Base-by-base conservation (phyloP, 2,329 filamentous ascomycete species). In the Onygenales sp. region DNA sequence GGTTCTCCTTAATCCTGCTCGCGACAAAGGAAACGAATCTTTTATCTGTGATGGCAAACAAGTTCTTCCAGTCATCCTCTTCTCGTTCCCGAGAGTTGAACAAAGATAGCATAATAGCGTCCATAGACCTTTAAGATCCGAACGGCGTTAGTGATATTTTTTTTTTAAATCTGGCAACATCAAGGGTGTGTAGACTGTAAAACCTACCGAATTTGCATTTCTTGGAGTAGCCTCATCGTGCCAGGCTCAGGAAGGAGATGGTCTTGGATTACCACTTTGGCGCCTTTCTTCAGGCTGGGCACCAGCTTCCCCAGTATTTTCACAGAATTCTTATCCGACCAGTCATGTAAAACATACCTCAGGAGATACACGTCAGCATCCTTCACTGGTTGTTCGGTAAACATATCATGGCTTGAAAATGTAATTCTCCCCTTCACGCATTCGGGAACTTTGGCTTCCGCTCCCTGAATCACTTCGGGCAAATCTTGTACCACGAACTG, bases 71-170 rank as follows among this genome's bases (percentile, higher is more conserved):
- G 56, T 78, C 76, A 5, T 63, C 61, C 55, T 75, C 72, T 2
- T 68, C 68, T 7, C 78, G 69, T 64, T 81, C 78, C 59, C 77
- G 72, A 2, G 77, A 72, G 57, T 80, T 81, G 39, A 79, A 66
- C 36, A 79, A 55, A 8, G 70, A 70, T 61, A 80, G 60, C 78
- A 81, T 80, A 2, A 78, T 65, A 57, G 79, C 61, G 57, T 80
- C 78, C 74, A 79, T 78, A 36, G 71, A 69, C 35, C 67, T 61
- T 21, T 7, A 27, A 27, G 21, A 27, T 5, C 21, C 21, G 21
- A 27, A 27, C 21, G 21, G 21, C 21, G 5, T 27, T 27, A 27
- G 32, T 17, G 45, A 2, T 42, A 31, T 11, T 7, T 48, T 41
- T 52, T 11, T 7, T 48, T 41, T 52, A n/a, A 27, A 27, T 32